phyloP scores from a whole-genome alignment of 2,329 filamentous ascomycete genomes.

The Camillea tinctor region DNA sequence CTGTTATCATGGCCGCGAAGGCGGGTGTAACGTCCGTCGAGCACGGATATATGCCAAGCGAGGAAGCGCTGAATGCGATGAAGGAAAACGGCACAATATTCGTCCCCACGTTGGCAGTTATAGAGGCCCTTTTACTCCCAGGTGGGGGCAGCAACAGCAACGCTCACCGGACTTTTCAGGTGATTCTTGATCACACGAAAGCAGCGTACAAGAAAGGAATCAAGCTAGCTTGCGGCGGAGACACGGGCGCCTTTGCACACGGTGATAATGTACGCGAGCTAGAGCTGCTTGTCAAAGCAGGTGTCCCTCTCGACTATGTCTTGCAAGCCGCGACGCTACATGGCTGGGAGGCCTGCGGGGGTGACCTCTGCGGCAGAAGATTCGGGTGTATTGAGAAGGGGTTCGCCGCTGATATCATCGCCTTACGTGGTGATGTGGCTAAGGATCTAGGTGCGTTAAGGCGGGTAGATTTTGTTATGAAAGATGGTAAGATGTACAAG shows the following conservation, averaged over 20 bases:
- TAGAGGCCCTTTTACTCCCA: conserved; percentile 30
- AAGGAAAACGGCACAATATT: conserved; percentile 44
- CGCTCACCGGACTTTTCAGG: conserved; percentile 25
- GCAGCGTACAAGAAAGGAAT: conserved; percentile 46
- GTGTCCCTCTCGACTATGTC: conserved; percentile 48
- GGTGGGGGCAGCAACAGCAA: conserved; percentile 14
- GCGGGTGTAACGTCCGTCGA: conserved; percentile 50
- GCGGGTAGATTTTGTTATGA: conserved; percentile 55
- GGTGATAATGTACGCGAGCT: conserved; percentile 52
- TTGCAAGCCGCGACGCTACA: conserved; percentile 49
- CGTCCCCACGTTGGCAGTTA: conserved; percentile 51
- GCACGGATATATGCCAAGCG: conserved; percentile 39
- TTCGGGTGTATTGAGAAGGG: conserved; percentile 54
- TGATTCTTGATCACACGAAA: conserved; percentile 40
- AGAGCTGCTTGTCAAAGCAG: conserved; percentile 52
- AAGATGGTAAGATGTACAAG: conserved; percentile 53
- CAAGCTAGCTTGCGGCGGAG: conserved; percentile 50
- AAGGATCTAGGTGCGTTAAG: conserved; percentile 42
- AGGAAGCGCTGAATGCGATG: conserved; percentile 45
- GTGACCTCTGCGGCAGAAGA: conserved; percentile 46
- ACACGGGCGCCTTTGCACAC: conserved; percentile 53
- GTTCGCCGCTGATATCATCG: conserved; percentile 50
- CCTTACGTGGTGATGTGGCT: conserved; percentile 43
- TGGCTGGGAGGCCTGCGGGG: conserved; percentile 56
- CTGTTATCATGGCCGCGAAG: conserved; percentile 43